Base-by-base conservation (phyloP, 1,139 yeast species). In the Saccharomyces hybrid region DNA sequence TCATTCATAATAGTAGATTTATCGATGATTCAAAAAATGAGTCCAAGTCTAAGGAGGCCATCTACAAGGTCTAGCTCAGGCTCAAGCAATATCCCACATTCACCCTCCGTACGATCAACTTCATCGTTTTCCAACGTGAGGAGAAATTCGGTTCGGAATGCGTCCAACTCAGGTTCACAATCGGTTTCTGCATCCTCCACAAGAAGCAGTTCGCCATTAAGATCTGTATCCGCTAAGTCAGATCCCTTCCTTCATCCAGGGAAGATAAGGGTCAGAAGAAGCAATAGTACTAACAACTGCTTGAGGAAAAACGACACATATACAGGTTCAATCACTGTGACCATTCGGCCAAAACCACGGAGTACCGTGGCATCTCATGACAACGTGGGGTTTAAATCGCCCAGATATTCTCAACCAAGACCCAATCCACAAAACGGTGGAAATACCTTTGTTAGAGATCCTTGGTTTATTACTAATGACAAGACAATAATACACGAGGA, bases 401-500 rank as follows among this genome's bases (percentile, higher is more conserved):
- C 41, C 5, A 19, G 31, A 25, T 23, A 28, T 14, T 14, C n/a
- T 85, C 95, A 2, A 89, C 13, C 47, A 67, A 66, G 55, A 38
- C 3, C 44, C 44, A 38, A 38, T 38, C 13, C 25, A 16, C 44
- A 38, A 8, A 5, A 4, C 23, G 44, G 44, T 1, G 25, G 44
- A 8, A 38, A 38, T 38, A 38, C 44, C 9, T 38, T 38, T 16
- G 3, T 16, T 11, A 38, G 44, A 38, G 44, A 38, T 11, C 64
- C 76, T 70, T 55, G 88, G 73, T 70, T 26, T 69, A 80, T 55
- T 70, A 75, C 60, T 65, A 62, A 64, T 7, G 64, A 69, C 0
- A 76, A 73, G 47, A 68, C 78, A 0, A 80, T 86, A 26, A 68
- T 73, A 11, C 80, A 83, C 60, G 69, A 69, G 8, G 80, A 78